Evolutionary conservation across 2,329 filamentous ascomycete genomes (phyloP).

Genomic region (Scleromitrula shiraiana): DNA sequence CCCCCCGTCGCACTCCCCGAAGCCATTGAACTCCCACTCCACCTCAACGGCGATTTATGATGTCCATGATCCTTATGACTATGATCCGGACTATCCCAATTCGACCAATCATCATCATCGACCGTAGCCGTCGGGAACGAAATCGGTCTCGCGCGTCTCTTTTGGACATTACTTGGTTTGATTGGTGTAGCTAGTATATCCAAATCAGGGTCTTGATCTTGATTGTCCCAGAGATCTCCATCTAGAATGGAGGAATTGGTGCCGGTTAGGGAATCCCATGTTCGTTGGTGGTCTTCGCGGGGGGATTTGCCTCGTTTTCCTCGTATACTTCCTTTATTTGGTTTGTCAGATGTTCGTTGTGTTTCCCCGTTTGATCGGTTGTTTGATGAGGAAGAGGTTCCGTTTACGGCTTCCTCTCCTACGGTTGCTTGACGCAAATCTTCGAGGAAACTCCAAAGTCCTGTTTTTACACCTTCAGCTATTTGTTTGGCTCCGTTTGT

Average conservation of each 20-base stretch:
- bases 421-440: slow-evolving; percentile 93
- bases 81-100: slow-evolving; percentile 52
- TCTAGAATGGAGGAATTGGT: slow-evolving; percentile 13
- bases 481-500: slow-evolving; percentile 28
- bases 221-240: slow-evolving; percentile 17
- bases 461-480: slow-evolving; percentile 73
- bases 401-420: slow-evolving; percentile 77
- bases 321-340: slow-evolving; percentile 30
- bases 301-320: slow-evolving; percentile 18
- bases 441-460: slow-evolving; percentile 89
- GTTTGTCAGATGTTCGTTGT: slow-evolving; percentile 23
- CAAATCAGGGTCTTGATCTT: slow-evolving; percentile 15
- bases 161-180: slow-evolving; percentile 14
- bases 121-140: slow-evolving; percentile 29
- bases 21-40: slow-evolving; percentile 45
- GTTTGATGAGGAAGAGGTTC: slow-evolving; percentile 23
- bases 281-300: slow-evolving; percentile 16
- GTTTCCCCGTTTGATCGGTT: slow-evolving; percentile 29
- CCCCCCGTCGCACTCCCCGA: slow-evolving; percentile 21
- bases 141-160: slow-evolving; percentile 19
- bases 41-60: slow-evolving; percentile 46
- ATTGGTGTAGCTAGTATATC: slow-evolving; percentile 7
- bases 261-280: slow-evolving; percentile 27
- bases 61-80: too few species aligned
- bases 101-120: slow-evolving; percentile 53